These are phyloP conservation scores for Candida jianshihensis DNA, from an alignment of 805 yeast species.

Conservation along the genomic window DNA sequence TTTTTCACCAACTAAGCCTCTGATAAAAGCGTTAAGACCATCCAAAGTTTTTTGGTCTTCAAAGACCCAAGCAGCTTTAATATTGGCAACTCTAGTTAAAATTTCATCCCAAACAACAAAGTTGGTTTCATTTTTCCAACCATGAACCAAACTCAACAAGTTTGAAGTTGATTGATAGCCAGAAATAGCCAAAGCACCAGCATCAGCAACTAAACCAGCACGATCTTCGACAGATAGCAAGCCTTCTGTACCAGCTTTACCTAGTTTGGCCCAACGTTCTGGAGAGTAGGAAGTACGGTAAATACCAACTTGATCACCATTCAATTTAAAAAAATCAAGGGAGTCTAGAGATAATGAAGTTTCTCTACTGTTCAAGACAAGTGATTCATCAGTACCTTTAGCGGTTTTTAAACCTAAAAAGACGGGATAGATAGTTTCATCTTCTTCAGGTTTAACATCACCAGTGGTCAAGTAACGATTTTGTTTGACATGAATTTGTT, in stretches of 20 bases:
- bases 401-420: constrained; percentile 57
- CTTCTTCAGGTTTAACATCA: constrained; percentile 72
- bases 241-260: constrained; percentile 49
- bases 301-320: constrained; percentile 68
- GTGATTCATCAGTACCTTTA: constrained; percentile 52
- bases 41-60: constrained; percentile 40
- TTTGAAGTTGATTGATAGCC: constrained; percentile 60
- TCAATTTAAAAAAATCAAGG: constrained; percentile 54
- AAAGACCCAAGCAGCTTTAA: constrained; percentile 49
- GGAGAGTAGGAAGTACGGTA: constrained; percentile 67
- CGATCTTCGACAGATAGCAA: constrained; percentile 68
- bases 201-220: constrained; percentile 77
- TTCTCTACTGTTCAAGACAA: constrained; percentile 46
- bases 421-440: constrained; percentile 61
- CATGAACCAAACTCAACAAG: constrained; percentile 50
- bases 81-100: constrained; percentile 37
- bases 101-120: constrained; percentile 67
- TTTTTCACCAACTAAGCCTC: constrained; percentile 49
- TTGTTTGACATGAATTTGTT: constrained; percentile 53
- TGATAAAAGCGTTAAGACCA: constrained; percentile 45
- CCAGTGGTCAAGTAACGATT: constrained; percentile 71
- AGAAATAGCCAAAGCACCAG: constrained; percentile 61
- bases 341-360: constrained; percentile 37
- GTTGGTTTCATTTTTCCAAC: constrained; percentile 53
- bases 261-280: constrained; percentile 64